Base-by-base conservation (phyloP, 768 basidiomycete genomes). In the Suillus placidus region DNA sequence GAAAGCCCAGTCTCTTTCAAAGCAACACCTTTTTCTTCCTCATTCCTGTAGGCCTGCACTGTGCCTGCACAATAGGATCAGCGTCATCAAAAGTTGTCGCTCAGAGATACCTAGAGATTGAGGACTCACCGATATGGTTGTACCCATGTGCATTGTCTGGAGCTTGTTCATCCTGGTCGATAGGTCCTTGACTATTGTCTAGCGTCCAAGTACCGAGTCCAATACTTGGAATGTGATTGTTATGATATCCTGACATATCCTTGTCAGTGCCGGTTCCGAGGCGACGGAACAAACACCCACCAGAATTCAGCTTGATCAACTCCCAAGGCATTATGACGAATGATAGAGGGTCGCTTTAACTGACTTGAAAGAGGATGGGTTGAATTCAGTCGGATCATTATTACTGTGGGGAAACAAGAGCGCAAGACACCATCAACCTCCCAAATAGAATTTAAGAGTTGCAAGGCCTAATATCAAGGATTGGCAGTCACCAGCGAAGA, bases 91-190 rank as follows among this genome's bases (percentile, higher is more conserved):
- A 12, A 34, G 52, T 1, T 55, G 54, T 3, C 20, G 54, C 20
- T 55, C 20, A 13, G 34, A 55, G 32, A 20, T 55, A 6, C 12
- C 12, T 35, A n/a, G n/a, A n/a, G n/a, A n/a, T n/a, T n/a, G n/a
- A n/a, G 32, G 54, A 34, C 84, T 60, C 66, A 86, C 89, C 88
- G 55, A 91, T 74, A 70, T 90, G 90, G 57, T 77, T 77, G 78
- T 89, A 89, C 4, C 89, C n/a, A n/a, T n/a, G n/a, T n/a, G n/a
- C 90, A 6, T 84, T 81, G 0, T 81, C 82, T 55, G 90, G 75
- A 4, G 88, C 89, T 70, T 88, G 86, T 69, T 86, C 86, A 37
- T 90, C 86, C 68, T 84, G 82, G 71, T 83, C 80, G 30, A 81
- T 80, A 6, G 84, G 73, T 26, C 75, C 77, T 66, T 85, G 81